Evolutionary conservation across 2,329 filamentous ascomycete genomes (phyloP), one percentile per base, ranked within the genome.

Genomic region (Penicillium sp.): DNA sequence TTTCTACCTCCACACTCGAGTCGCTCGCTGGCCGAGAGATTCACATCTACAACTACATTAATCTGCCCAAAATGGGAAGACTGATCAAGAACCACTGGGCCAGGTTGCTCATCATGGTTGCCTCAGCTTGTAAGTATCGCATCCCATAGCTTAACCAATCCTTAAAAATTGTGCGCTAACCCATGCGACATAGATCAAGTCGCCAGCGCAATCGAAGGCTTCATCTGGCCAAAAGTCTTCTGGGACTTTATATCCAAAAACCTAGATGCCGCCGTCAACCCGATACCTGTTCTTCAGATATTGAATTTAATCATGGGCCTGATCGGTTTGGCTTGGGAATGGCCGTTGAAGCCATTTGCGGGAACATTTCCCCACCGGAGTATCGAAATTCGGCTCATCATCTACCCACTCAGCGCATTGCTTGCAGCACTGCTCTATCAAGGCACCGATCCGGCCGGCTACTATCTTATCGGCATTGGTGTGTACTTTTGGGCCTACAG

Each of bases 21-120:
- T 43, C 52, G 64, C 68, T 72, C 66, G 70, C 70, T 60, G 69
- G 70, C 57, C 64, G 65, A 65, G 67, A 65, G 58, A 50, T 48
- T 33, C 31, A 33, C 46, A 26, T 35, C 51, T 45, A 22, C 47
- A 33, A 48, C 47, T 47, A 22, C 9, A n/a, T 54, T 59, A 57
- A 46, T 51, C 19, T 21, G 35, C 37, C 37, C 53, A 47, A 63
- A 64, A 99, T 99, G 95, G 95, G 95, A 77, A 95, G 89, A 79
- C 87, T 99, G 73, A 98, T 99, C 81, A 99, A 99, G 84, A 98
- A 98, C 81, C 95, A 99, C 82, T 96, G 91, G 91, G 95, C 92
- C 67, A 89, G 95, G 60, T 87, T 99, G 70, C 95, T 99, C 72
- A 84, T 96, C 76, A 81, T 99, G 73, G 91, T 90, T 27, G 91